phyloP scores from a whole-genome alignment of 305 asterid species.

The Vinca major region DNA sequence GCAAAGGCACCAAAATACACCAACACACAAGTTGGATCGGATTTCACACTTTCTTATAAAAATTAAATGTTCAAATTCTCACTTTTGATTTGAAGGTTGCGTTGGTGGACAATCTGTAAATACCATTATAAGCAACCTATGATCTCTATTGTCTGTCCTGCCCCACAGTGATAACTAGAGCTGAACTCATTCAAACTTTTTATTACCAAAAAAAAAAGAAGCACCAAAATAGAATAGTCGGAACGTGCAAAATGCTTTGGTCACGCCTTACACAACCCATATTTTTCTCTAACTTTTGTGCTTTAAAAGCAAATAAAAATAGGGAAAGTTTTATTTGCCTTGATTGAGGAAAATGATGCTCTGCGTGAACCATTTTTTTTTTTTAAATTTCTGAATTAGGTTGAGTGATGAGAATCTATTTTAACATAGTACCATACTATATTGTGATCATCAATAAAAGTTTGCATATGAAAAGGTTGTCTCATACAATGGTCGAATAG shows the following conservation, averaged over 20 bases:
- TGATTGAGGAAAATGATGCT: conserved; percentile 3
- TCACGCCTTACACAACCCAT: neutral
- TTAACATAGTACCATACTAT: neutral
- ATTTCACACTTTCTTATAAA: too few relatives aligned
- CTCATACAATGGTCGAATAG: neutral
- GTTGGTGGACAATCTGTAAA: too few relatives aligned
- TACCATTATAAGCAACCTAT: too few relatives aligned
- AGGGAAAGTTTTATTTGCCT: neutral
- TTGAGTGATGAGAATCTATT: neutral
- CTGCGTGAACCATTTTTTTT: conserved; percentile 1
- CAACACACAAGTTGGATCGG: too few relatives aligned
- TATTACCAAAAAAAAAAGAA: neutral
- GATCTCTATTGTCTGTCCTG: too few relatives aligned
- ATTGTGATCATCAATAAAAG: neutral
- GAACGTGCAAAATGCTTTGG: conserved; percentile 7
- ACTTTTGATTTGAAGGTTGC: too few relatives aligned
- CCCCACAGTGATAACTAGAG: too few relatives aligned
- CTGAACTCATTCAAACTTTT: too few relatives aligned
- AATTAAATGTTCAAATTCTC: too few relatives aligned
- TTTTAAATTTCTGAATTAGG: too few relatives aligned
- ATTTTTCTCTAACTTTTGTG: neutral
- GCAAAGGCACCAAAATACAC: neutral
- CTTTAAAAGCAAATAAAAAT: conserved; percentile 3
- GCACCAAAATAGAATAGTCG: neutral
- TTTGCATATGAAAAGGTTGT: neutral